Conservation (phyloP, 495 filamentous ascomycete species). For the Penicillium coprophilum region DNA sequence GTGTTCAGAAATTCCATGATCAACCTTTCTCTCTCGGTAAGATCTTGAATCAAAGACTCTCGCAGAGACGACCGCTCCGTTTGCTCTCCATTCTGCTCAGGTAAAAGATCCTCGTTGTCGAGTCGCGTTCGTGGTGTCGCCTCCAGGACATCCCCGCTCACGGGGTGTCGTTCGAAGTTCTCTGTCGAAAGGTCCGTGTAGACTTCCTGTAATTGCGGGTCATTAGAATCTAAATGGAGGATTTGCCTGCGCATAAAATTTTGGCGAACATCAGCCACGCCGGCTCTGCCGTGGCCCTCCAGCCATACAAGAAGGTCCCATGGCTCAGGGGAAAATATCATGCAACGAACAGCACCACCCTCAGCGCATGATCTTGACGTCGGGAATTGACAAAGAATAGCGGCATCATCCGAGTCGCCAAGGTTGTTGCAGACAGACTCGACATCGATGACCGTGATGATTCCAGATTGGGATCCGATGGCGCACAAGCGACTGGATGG, state of each 20-base stretch:
- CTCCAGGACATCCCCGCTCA: conserved; percentile 30
- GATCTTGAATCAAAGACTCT: conserved; percentile 45
- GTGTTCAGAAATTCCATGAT: conserved; percentile 58
- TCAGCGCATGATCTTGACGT: conserved; percentile 59
- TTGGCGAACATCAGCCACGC: conserved; percentile 79
- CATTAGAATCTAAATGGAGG: conserved; percentile 59
- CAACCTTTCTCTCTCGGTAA: conserved; percentile 56
- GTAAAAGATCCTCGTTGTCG: conserved; percentile 28
- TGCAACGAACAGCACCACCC: conserved; percentile 80
- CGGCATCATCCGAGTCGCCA: conserved; percentile 37
- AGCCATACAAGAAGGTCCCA: conserved; percentile 93
- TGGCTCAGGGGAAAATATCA: conserved; percentile 86
- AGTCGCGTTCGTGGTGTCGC: conserved; percentile 33
- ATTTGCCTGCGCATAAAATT: conserved; percentile 75
- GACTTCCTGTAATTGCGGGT: conserved; percentile 51
- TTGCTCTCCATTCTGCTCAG: conserved; percentile 20
- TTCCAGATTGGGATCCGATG: conserved; percentile 69
- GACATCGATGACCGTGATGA: conserved; percentile 66
- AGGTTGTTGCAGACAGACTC: conserved; percentile 43
- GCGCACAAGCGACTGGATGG: conserved; percentile 66
- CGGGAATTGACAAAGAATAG: conserved; percentile 47
- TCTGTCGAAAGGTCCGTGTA: conserved; percentile 48
- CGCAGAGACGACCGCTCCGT: conserved; percentile 33
- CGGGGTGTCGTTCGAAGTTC: conserved; percentile 20
- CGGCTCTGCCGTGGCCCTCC: conserved; percentile 81